A percentile compares a stretch with the other conserved stretches of the same genome.
Evolutionary conservation across 2,329 filamentous ascomycete genomes (phyloP).

Genomic region (Calonectria montana): DNA sequence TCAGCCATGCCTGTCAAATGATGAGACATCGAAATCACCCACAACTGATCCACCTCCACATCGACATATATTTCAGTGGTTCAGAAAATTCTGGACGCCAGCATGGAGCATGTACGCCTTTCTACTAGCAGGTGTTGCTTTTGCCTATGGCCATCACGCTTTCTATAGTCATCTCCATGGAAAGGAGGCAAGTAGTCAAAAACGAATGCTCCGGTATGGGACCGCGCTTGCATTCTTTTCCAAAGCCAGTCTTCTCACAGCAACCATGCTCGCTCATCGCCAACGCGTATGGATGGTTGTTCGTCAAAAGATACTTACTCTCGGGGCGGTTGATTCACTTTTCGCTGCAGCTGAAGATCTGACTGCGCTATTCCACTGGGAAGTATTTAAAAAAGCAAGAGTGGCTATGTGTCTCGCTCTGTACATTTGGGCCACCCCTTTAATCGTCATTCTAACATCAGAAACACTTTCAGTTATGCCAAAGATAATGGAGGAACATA

Average conservation of each 20-base stretch:
- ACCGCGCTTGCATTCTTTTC: not conserved
- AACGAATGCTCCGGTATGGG: not conserved
- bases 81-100: not conserved
- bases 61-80: not conserved
- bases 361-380: slow-evolving; percentile 15
- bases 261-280: not conserved
- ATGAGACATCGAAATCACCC: not conserved
- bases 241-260: slow-evolving; percentile 2
- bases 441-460: slow-evolving; percentile 24
- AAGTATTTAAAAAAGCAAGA: slow-evolving; percentile 8
- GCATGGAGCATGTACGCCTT: slow-evolving; percentile 7
- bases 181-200: not conserved
- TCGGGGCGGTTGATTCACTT: slow-evolving; percentile 26
- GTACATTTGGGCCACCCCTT: slow-evolving; percentile 25
- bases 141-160: not conserved
- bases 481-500: not conserved
- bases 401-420: slow-evolving; percentile 20
- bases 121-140: not conserved
- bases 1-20: not conserved
- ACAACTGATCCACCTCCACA: not conserved
- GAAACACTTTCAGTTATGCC: slow-evolving; percentile 17
- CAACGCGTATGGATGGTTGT: slow-evolving; percentile 9
- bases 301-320: slow-evolving; percentile 6
- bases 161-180: slow-evolving; percentile 1
- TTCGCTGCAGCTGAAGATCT: slow-evolving; percentile 18